Conservation (phyloP, 768 basidiomycete genomes). For the Amanita fuliginea region DNA sequence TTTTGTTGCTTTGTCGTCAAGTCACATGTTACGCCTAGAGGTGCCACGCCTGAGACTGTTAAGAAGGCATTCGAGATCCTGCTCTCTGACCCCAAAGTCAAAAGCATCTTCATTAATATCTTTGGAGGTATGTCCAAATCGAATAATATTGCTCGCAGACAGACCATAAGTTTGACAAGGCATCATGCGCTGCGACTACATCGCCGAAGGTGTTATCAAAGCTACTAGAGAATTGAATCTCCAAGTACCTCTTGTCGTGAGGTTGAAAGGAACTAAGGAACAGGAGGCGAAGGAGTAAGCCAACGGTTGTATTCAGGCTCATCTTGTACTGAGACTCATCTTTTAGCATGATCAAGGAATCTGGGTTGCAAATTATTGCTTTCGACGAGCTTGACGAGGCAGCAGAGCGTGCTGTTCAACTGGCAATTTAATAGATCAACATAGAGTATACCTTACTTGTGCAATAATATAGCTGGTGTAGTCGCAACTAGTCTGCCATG, state of each 20-base stretch:
- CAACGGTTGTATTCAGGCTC: neutral
- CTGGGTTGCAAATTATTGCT: conserved; percentile 86
- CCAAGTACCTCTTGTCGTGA: conserved; percentile 81
- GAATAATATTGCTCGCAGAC: neutral
- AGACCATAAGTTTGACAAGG: conserved; percentile 24
- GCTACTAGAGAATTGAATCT: conserved; percentile 88
- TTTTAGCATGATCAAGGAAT: conserved; percentile 81
- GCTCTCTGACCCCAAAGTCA: conserved; percentile 81
- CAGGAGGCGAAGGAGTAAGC: conserved; percentile 88
- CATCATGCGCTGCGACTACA: conserved; percentile 99
- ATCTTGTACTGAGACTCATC: conserved; percentile 10
- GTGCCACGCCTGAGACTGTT: conserved; percentile 98
- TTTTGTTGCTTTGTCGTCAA: neutral
- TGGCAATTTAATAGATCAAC: conserved; percentile 32
- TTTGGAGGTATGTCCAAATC: conserved; percentile 57
- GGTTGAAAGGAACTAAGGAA: conserved; percentile 97
- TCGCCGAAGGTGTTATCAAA: conserved; percentile 96
- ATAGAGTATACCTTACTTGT: conserved; percentile 10
- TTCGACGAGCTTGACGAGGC: conserved; percentile 93
- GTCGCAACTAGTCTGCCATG: conserved; percentile 6
- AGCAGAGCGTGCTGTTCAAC: conserved; percentile 66
- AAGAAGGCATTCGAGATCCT: conserved; percentile 99
- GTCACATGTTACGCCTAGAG: conserved; percentile 33
- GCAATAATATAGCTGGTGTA: conserved; percentile 5
- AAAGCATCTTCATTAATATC: conserved; percentile 98